Evolutionary conservation across 768 basidiomycete genomes (phyloP), one percentile per base, ranked within the genome.

Genomic region (Collybia sp.): DNA sequence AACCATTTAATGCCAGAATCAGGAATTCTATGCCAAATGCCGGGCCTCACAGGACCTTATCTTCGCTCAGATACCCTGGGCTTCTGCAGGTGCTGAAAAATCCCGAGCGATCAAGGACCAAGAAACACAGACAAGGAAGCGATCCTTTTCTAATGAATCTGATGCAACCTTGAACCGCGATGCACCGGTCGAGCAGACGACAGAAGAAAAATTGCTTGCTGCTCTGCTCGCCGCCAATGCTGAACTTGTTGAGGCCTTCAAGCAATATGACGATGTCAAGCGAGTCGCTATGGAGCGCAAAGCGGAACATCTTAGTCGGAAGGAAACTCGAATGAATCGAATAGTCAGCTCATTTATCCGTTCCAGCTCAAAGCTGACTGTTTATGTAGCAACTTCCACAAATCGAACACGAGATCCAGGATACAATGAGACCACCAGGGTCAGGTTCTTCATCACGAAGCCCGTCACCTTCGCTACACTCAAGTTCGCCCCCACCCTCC

Each of bases 31-130:
- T 55, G 56, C 63, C 12, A 88, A 89, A 57, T 93, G 91, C 59
- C 75, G 80, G 25, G 73, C 78, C 2, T 92, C 89, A 2, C 90
- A 92, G 62, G 92, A 93, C 49, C 75, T 93, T 10, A 80, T 95
- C 19, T 84, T 73, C 52, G 82, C 85, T 10, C 93, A 94, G 64
- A 93, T 96, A 55, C 82, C 87, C 6, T 95, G 93, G 93, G 93
- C 93, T 3, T 77, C 82, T 16, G 83, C 90, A 1, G 79, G 83
- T 12, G 92, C 92, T 1, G 85, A 87, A 53, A 79, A 79, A 39
- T 85, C 86, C 6, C 73, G 87, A 30, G 54, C 58, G 52, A 51
- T 58, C 10, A 61, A 58, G 41, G 59, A 65, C 33, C 56, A 57
- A 15, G 54, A 50, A 40, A 53, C 51, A 36, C 58, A 60, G 47